A percentile compares a stretch with the other conserved stretches of the same genome.
Evolutionary conservation across 495 filamentous ascomycete genomes (phyloP).

Genomic region (Hypoxylon fragiforme): DNA sequence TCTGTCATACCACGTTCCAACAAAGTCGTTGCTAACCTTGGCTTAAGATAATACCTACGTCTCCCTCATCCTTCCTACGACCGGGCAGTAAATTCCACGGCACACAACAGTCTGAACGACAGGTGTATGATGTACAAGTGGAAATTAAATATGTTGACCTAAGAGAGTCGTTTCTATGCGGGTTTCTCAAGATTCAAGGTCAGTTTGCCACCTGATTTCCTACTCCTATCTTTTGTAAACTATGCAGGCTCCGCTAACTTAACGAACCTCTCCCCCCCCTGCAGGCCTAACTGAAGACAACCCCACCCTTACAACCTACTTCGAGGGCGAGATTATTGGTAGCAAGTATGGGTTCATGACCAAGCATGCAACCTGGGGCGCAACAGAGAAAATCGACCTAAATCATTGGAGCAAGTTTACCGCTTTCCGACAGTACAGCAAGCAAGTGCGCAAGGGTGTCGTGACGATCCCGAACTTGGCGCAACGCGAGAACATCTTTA

Average conservation of each 20-base stretch:
- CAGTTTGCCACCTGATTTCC: slow-evolving; percentile 29
- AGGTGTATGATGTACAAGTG: slow-evolving; percentile 92
- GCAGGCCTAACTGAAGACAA: slow-evolving; percentile 92
- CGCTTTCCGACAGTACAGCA: slow-evolving; percentile 78
- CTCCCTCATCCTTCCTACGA: slow-evolving; percentile 80
- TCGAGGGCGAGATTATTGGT: slow-evolving; percentile 98
- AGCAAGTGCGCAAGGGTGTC: slow-evolving; percentile 65
- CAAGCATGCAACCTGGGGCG: slow-evolving; percentile 87
- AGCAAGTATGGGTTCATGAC: slow-evolving; percentile 92
- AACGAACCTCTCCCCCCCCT: background rate
- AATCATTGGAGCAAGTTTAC: slow-evolving; percentile 92
- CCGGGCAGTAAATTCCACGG: slow-evolving; percentile 87
- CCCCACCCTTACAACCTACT: slow-evolving; percentile 95
- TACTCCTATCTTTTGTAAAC: background rate
- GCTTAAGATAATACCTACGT: slow-evolving; percentile 60
- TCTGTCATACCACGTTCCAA: background rate
- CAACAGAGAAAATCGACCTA: slow-evolving; percentile 87
- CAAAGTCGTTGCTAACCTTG: slow-evolving; percentile 23
- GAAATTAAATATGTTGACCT: slow-evolving; percentile 97
- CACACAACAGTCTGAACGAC: slow-evolving; percentile 87
- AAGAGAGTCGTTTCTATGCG: slow-evolving; percentile 91
- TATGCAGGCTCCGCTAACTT: slow-evolving; percentile 18
- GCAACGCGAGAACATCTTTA: slow-evolving; percentile 91
- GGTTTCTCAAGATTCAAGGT: slow-evolving; percentile 97
- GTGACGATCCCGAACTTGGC: slow-evolving; percentile 66